A percentile compares a stretch with the other conserved stretches of the same genome.
Evolutionary conservation across 148 eudicot genomes (phyloP).

Genomic region (Diospyros kaki): DNA sequence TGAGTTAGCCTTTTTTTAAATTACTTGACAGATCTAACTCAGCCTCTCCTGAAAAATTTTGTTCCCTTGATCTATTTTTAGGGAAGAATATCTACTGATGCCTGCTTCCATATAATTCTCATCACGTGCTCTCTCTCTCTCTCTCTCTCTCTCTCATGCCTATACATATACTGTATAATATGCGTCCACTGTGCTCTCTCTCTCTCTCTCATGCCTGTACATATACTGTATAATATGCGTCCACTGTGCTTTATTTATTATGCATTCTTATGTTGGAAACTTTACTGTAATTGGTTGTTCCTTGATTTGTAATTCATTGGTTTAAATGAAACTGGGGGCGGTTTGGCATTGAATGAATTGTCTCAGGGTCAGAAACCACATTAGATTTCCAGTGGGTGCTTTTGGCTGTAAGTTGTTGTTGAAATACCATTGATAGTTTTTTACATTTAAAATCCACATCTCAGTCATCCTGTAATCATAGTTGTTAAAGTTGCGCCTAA

Average conservation of each 20-base stretch:
- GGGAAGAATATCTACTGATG: background rate
- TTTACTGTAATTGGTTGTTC: slow-evolving; percentile 9
- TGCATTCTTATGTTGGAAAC: background rate
- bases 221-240: background rate
- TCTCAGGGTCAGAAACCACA: background rate
- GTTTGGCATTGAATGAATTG: slow-evolving; percentile 1
- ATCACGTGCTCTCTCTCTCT: background rate
- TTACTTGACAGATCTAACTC: too few relatives aligned
- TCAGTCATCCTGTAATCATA: too few relatives aligned
- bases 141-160: too few relatives aligned
- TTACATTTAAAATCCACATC: too few relatives aligned
- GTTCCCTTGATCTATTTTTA: background rate
- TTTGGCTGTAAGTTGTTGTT: background rate
- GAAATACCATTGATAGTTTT: background rate
- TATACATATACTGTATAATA: background rate
- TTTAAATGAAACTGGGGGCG: slow-evolving; percentile 24
- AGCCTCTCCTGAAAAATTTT: background rate
- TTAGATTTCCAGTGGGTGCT: slow-evolving; percentile 17
- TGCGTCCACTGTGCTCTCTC: background rate
- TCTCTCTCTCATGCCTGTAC: background rate
- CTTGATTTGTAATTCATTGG: slow-evolving; percentile 15
- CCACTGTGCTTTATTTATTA: background rate
- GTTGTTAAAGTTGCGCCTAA: too few relatives aligned
- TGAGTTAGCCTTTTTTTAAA: background rate
- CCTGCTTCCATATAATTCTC: background rate